phyloP scores from a whole-genome alignment of 2,329 filamentous ascomycete species.

The Alternaria arbusti region DNA sequence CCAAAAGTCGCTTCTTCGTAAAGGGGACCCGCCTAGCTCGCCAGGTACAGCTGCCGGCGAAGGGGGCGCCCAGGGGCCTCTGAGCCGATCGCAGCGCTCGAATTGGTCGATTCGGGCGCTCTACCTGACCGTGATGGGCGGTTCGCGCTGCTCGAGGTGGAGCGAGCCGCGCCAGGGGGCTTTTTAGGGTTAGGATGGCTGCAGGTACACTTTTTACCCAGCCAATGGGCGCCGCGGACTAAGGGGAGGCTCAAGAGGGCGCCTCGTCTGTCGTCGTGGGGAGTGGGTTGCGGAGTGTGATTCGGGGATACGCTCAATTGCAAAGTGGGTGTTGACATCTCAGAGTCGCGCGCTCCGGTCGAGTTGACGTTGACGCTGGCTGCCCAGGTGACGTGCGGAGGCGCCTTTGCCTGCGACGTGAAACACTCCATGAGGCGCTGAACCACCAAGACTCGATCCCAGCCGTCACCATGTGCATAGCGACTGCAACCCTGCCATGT shows the following conservation, averaged over 20 bases:
- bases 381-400: neutral
- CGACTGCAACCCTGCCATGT: conserved; percentile 3
- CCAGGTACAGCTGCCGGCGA: conserved; percentile 29
- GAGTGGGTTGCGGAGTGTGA: neutral
- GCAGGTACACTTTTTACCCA: conserved; percentile 32
- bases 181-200: conserved; percentile 13
- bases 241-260: conserved; percentile 1
- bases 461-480: neutral
- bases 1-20: conserved; percentile 30
- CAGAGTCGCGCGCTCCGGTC: conserved; percentile 1
- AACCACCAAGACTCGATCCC: neutral
- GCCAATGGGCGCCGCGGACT: conserved; percentile 8
- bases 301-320: neutral
- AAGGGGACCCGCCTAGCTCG: conserved; percentile 37
- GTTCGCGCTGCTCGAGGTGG: conserved; percentile 32
- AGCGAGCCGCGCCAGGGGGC: conserved; percentile 28
- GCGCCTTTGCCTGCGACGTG: neutral
- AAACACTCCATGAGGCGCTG: conserved; percentile 1
- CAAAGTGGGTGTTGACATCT: neutral
- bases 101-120: conserved; percentile 41
- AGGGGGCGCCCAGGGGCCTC: conserved; percentile 30
- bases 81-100: conserved; percentile 34
- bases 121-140: conserved; percentile 20
- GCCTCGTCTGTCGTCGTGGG: neutral
- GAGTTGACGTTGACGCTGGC: neutral